phyloP scores from a whole-genome alignment of 129 eudicot species.

The Ambrosia trifida region DNA sequence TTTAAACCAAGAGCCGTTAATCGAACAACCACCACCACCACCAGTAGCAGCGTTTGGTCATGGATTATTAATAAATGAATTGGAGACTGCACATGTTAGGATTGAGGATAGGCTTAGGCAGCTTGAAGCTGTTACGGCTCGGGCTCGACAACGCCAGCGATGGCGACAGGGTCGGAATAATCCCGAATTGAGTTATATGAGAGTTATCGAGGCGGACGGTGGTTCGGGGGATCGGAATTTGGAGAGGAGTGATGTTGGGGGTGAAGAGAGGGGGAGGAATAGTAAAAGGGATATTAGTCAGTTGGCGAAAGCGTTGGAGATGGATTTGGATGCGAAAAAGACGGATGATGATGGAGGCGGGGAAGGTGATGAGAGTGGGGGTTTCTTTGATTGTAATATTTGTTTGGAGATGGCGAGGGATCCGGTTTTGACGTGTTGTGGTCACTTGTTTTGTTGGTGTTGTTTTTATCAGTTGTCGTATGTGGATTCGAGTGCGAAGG shows the following conservation, averaged over 20 bases:
- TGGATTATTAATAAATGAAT: constrained; percentile 41
- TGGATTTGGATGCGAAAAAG: constrained; percentile 57
- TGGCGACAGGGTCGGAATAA: constrained; percentile 53
- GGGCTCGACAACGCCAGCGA: constrained; percentile 68
- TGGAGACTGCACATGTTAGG: constrained; percentile 52
- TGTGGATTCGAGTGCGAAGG: constrained; percentile 57
- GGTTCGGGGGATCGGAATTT: constrained; percentile 22
- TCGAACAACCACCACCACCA: constrained; percentile 33
- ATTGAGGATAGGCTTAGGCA: constrained; percentile 68
- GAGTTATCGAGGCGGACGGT: constrained; percentile 27
- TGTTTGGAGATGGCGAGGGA: constrained; percentile 63
- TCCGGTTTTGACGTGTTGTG: constrained; percentile 75
- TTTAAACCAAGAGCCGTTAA: constrained; percentile 63
- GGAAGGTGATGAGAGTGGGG: constrained; percentile 49
- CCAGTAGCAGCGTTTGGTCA: constrained; percentile 26
- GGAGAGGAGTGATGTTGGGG: constrained; percentile 16
- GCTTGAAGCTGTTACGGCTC: constrained; percentile 69
- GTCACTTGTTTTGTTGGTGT: constrained; percentile 77
- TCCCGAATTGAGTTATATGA: constrained; percentile 37
- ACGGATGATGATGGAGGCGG: constrained; percentile 32
- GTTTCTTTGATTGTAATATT: constrained; percentile 67
- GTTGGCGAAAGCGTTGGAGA: constrained; percentile 65
- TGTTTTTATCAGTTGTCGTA: constrained; percentile 64
- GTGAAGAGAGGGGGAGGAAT: constrained; percentile 41
- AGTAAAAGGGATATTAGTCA: constrained; percentile 63